These are phyloP conservation scores for Tolypocladium endophyticum DNA, from an alignment of 2,329 filamentous ascomycete species.

Conservation along the genomic window DNA sequence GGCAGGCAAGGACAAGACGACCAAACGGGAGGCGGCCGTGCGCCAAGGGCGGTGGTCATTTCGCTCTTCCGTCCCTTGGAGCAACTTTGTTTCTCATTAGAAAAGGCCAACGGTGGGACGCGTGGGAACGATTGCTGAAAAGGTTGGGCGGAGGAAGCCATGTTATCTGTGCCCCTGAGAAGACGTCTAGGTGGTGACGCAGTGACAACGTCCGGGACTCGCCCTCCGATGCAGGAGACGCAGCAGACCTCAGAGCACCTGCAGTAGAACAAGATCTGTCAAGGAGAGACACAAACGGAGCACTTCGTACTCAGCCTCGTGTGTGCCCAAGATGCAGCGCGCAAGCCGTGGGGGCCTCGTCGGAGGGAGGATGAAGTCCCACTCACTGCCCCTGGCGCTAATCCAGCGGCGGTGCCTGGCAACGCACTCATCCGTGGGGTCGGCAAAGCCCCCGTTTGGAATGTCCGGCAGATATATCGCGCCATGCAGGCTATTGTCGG, in stretches of 20 bases:
- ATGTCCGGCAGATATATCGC: neutral
- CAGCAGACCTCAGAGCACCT: neutral
- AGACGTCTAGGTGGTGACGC: neutral
- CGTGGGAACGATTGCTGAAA: neutral
- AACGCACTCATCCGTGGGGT: neutral
- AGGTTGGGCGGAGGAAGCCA: neutral
- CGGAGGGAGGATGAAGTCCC: neutral
- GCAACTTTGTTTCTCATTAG: neutral
- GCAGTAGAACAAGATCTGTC: neutral
- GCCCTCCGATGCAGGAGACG: neutral
- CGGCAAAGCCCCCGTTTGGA: neutral
- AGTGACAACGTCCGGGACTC: neutral
- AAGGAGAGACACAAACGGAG: neutral
- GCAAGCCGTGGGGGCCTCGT: neutral
- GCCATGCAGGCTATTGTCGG: neutral
- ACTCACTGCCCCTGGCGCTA: neutral
- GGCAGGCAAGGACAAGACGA: neutral
- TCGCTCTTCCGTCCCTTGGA: neutral
- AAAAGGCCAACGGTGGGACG: neutral
- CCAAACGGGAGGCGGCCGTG: neutral
- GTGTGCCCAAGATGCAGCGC: neutral
- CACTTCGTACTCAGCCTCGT: neutral
- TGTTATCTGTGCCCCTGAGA: neutral
- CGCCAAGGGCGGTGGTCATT: neutral
- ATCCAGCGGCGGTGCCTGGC: neutral